Evolutionary conservation across 768 basidiomycete species (phyloP).

Genomic region (Melanogaster broomeanus): DNA sequence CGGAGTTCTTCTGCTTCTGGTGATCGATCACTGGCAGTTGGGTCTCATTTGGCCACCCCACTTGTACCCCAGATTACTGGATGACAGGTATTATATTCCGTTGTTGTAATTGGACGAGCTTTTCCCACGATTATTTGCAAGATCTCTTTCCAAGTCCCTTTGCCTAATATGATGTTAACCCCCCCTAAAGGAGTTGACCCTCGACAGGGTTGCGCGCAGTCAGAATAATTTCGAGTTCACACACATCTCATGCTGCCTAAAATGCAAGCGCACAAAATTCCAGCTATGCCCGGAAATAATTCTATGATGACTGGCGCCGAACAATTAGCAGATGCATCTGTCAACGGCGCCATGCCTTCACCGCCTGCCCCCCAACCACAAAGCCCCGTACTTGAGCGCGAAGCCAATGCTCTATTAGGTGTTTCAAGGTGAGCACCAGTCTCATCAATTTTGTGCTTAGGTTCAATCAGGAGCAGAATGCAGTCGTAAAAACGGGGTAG

Average conservation of each 20-base stretch:
- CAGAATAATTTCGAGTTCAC: no score
- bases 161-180: no score
- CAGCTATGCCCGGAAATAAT: conserved; percentile 21
- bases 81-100: no score
- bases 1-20: no score
- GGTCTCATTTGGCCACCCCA: no score
- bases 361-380: conserved; percentile 42
- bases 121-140: no score
- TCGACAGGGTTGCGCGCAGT: no score
- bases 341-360: conserved; percentile 45
- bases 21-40: no score
- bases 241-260: conserved; percentile 59
- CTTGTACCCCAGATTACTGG: no score
- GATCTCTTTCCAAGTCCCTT: no score
- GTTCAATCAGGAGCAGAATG: conserved; percentile 41
- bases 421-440: conserved; percentile 51
- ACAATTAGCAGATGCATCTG: conserved; percentile 26
- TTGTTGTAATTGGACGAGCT: no score
- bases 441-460: neutral
- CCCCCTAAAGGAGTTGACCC: no score
- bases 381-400: conserved; percentile 57
- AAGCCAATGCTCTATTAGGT: conserved; percentile 58
- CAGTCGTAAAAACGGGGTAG: conserved; percentile 70
- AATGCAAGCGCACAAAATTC: conserved; percentile 36
- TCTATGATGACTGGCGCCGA: conserved; percentile 14